These are phyloP conservation scores for Xylariomycetidae sp. DNA, from an alignment of 2,329 filamentous ascomycete genomes.

Conservation along the genomic window DNA sequence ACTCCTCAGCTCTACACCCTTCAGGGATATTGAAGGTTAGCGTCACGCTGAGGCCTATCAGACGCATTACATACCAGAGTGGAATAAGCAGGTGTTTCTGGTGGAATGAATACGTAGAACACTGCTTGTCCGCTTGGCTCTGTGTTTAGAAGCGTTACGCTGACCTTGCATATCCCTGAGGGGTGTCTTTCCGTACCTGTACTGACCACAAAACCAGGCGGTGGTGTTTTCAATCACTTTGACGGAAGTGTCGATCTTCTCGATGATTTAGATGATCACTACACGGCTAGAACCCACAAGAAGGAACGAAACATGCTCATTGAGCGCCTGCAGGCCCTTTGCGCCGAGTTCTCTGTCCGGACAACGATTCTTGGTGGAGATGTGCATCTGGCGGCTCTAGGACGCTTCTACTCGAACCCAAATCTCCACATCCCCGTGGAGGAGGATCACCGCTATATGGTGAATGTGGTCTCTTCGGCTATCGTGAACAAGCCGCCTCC, in stretches of 20 bases:
- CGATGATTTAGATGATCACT: conserved; percentile 93
- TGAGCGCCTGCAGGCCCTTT: conserved; percentile 75
- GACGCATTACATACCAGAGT: too few species aligned
- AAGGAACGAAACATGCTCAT: conserved; percentile 76
- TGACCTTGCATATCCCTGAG: too few species aligned
- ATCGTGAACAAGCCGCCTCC: conserved; percentile 95
- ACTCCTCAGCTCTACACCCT: too few species aligned
- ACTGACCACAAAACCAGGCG: conserved; percentile 49
- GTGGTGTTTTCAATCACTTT: conserved; percentile 87
- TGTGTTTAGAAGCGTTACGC: too few species aligned
- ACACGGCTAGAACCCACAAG: conserved; percentile 90
- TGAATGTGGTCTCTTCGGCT: conserved; percentile 87
- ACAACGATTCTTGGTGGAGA: conserved; percentile 92
- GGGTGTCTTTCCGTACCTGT: too few species aligned
- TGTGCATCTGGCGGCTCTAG: conserved; percentile 86
- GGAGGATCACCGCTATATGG: conserved; percentile 89
- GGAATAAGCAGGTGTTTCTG: too few species aligned
- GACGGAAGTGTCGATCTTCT: conserved; percentile 90
- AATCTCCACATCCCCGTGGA: conserved; percentile 71
- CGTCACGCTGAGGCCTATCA: conserved; percentile 11
- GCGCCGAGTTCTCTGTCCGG: conserved; percentile 80
- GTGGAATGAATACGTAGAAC: too few species aligned
- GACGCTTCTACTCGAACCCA: conserved; percentile 91
- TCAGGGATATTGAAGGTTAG: too few species aligned
- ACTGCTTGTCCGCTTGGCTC: too few species aligned